Evolutionary conservation across 2,329 filamentous ascomycete species (phyloP).

Genomic region (Penicillium sumatraense): DNA sequence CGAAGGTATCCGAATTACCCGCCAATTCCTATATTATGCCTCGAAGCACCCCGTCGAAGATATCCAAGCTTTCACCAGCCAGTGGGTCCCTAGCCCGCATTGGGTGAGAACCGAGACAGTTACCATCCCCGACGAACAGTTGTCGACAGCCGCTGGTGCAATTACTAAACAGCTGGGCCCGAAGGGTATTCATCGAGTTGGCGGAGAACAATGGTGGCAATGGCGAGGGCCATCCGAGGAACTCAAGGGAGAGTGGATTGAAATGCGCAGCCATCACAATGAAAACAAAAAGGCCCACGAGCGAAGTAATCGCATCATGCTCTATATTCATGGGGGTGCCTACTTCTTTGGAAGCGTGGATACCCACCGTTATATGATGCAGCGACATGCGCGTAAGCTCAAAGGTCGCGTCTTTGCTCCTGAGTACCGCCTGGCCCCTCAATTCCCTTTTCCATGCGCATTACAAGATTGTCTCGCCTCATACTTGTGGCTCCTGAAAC

Average conservation of each 20-base stretch:
- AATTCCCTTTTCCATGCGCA: slow-evolving; percentile 94
- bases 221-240: slow-evolving; percentile 72
- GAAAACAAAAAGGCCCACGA: slow-evolving; percentile 67
- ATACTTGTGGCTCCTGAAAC: slow-evolving; percentile 79
- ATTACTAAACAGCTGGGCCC: slow-evolving; percentile 76
- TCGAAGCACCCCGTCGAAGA: slow-evolving; percentile 93
- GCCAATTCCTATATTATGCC: slow-evolving; percentile 81
- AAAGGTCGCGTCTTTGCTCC: slow-evolving; percentile 88
- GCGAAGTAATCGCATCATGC: slow-evolving; percentile 74
- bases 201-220: slow-evolving; percentile 86
- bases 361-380: slow-evolving; percentile 97
- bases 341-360: slow-evolving; percentile 97
- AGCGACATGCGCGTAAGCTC: slow-evolving; percentile 91
- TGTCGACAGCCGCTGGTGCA: slow-evolving; percentile 68
- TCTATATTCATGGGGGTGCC: slow-evolving; percentile 92
- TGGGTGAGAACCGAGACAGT: slow-evolving; percentile 82
- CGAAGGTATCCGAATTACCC: slow-evolving; percentile 85
- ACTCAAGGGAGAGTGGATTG: slow-evolving; percentile 89
- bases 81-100: slow-evolving; percentile 86
- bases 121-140: slow-evolving; percentile 65
- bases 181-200: slow-evolving; percentile 74
- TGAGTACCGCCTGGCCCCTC: slow-evolving; percentile 83
- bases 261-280: slow-evolving; percentile 84
- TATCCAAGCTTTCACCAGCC: slow-evolving; percentile 84
- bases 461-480: slow-evolving; percentile 87